Conservation (phyloP, 768 basidiomycete species). For the Kondoa malvinella region DNA sequence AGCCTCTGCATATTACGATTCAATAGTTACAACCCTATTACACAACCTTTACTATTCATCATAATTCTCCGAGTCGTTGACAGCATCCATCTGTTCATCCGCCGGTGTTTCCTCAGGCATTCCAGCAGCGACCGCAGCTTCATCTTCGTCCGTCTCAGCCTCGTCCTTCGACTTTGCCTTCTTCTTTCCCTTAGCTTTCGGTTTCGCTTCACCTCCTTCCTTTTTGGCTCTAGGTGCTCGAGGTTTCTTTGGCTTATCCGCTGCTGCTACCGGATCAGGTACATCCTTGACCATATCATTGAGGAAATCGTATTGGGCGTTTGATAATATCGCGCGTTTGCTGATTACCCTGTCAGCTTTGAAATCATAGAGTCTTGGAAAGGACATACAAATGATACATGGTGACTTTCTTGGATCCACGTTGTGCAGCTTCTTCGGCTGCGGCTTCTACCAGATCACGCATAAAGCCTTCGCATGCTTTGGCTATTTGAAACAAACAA, state of each 20-base stretch:
- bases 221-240: background rate
- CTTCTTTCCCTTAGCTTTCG: background rate
- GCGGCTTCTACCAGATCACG: conserved; percentile 12
- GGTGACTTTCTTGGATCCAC: conserved; percentile 12
- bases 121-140: background rate
- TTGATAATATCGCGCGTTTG: conserved; percentile 12
- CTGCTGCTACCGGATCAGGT: conserved; percentile 8
- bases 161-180: background rate
- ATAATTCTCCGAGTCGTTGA: background rate
- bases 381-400: conserved; percentile 17
- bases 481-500: conserved; percentile 9
- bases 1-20: background rate
- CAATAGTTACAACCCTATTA: background rate
- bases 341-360: conserved; percentile 2
- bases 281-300: conserved; percentile 15
- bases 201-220: background rate
- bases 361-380: background rate
- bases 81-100: background rate
- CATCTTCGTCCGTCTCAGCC: background rate
- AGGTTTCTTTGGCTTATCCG: background rate
- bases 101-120: background rate
- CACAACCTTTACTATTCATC: too few relatives aligned
- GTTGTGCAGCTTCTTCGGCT: conserved; percentile 9
- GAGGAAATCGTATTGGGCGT: conserved; percentile 13
- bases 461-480: conserved; percentile 14